Evolutionary conservation across 2,329 filamentous ascomycete species (phyloP).

Genomic region (Diaporthe citriasiana): DNA sequence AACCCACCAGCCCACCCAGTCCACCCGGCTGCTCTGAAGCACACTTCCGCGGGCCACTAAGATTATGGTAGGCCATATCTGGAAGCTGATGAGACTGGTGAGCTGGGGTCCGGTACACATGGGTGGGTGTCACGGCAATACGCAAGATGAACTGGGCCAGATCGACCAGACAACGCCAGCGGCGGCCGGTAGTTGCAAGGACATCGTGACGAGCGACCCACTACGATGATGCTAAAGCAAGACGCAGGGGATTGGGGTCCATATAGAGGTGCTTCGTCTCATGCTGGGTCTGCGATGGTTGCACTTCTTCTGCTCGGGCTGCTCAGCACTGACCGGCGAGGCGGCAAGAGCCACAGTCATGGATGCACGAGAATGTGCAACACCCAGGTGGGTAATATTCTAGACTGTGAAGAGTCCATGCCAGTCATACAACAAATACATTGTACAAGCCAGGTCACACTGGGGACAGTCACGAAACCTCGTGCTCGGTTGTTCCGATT

Average conservation of each 20-base stretch:
- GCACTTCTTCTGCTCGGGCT: background rate
- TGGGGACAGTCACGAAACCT: background rate
- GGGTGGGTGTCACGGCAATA: constrained; percentile 1
- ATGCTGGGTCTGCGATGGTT: background rate
- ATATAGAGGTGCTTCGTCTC: background rate
- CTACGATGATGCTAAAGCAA: constrained; percentile 11
- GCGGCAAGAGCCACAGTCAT: background rate
- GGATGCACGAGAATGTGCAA: background rate
- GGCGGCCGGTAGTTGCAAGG: background rate
- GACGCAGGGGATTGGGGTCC: background rate
- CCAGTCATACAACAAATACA: background rate
- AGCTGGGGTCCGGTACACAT: constrained; percentile 4
- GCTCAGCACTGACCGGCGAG: background rate
- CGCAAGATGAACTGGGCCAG: constrained; percentile 22
- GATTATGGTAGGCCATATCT: constrained; percentile 19
- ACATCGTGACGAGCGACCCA: constrained; percentile 8
- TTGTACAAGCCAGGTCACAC: background rate
- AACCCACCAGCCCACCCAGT: constrained; percentile 25
- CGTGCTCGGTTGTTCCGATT: constrained; percentile 17
- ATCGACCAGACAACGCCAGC: constrained; percentile 6
- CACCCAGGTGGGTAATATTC: background rate
- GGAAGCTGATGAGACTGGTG: background rate
- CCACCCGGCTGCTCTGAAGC: constrained; percentile 11
- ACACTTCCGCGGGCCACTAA: constrained; percentile 28
- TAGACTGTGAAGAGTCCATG: background rate